Evolutionary conservation across 2,329 filamentous ascomycete species (phyloP).

Genomic region (Microsporum audouinii): DNA sequence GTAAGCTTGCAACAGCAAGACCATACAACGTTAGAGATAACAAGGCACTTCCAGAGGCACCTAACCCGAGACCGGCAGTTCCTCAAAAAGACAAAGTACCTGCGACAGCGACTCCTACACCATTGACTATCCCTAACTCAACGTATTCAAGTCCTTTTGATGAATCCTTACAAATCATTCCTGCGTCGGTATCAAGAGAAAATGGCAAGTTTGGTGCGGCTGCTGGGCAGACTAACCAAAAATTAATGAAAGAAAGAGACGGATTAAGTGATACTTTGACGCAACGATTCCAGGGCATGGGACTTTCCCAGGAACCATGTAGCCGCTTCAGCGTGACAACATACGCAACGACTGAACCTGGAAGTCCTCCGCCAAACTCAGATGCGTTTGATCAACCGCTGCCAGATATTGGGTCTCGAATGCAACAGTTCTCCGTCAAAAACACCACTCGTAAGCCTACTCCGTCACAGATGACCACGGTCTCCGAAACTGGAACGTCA

Average conservation of each 20-base stretch:
- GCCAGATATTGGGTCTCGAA: constrained; percentile 23
- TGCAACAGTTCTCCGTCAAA: constrained; percentile 27
- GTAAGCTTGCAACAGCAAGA: background rate
- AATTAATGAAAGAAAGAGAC: background rate
- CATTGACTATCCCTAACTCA: constrained; percentile 29
- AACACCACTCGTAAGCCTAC: constrained; percentile 33
- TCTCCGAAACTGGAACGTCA: constrained; percentile 42
- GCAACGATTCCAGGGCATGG: constrained; percentile 24
- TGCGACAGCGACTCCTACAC: constrained; percentile 7
- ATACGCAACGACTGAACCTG: constrained; percentile 43
- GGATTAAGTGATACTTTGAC: background rate
- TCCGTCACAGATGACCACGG: constrained; percentile 24
- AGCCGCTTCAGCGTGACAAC: constrained; percentile 57
- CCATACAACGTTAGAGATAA: background rate
- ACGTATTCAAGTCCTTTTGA: background rate
- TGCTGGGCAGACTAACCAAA: background rate
- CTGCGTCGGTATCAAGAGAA: background rate
- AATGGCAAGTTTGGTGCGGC: background rate
- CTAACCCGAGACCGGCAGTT: constrained; percentile 31
- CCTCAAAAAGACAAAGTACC: constrained; percentile 30
- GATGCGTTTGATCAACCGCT: constrained; percentile 26
- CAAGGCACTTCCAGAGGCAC: constrained; percentile 3
- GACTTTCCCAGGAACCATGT: constrained; percentile 41
- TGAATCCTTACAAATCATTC: background rate
- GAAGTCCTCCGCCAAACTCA: constrained; percentile 30